Evolutionary conservation across 1,284 basidiomycete genomes (phyloP).

Genomic region (Melampsora americana): DNA sequence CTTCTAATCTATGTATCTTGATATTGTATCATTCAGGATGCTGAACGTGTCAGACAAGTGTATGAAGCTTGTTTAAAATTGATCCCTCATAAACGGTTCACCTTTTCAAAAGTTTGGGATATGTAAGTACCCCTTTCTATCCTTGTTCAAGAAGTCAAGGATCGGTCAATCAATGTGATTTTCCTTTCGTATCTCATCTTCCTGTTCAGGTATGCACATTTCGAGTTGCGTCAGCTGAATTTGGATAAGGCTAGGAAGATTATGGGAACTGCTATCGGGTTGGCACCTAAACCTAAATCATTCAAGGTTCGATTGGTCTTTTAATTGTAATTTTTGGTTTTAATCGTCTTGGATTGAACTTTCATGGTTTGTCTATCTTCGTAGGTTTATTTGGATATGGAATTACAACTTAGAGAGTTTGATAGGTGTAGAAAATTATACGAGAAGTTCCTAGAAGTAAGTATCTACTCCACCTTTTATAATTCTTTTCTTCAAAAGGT

Average conservation of each 20-base stretch:
- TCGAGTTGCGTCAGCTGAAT: constrained; percentile 82
- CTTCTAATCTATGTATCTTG: too few relatives aligned
- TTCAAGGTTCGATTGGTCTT: constrained; percentile 13
- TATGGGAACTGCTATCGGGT: constrained; percentile 83
- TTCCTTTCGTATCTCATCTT: constrained; percentile 3
- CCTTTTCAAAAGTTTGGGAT: constrained; percentile 74
- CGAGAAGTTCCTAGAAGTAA: constrained; percentile 85
- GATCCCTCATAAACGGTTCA: constrained; percentile 92
- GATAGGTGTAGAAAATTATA: constrained; percentile 88
- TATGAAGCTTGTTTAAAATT: constrained; percentile 85
- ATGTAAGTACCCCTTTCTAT: constrained; percentile 20
- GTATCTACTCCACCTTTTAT: constrained; percentile 46
- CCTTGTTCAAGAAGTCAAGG: background rate
- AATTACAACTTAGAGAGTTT: constrained; percentile 76
- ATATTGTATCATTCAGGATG: constrained; percentile 62
- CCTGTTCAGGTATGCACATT: constrained; percentile 73
- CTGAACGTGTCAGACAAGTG: constrained; percentile 76
- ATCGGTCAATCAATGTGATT: background rate
- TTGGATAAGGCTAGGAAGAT: constrained; percentile 81
- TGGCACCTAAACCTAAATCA: constrained; percentile 84
- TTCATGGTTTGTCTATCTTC: constrained; percentile 52
- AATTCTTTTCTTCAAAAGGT: too few relatives aligned
- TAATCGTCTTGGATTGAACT: constrained; percentile 57
- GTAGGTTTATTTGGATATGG: constrained; percentile 89
- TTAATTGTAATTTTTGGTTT: background rate